Base-by-base conservation (phyloP, 345 rosid genomes). In the Sisymbrium irio region DNA sequence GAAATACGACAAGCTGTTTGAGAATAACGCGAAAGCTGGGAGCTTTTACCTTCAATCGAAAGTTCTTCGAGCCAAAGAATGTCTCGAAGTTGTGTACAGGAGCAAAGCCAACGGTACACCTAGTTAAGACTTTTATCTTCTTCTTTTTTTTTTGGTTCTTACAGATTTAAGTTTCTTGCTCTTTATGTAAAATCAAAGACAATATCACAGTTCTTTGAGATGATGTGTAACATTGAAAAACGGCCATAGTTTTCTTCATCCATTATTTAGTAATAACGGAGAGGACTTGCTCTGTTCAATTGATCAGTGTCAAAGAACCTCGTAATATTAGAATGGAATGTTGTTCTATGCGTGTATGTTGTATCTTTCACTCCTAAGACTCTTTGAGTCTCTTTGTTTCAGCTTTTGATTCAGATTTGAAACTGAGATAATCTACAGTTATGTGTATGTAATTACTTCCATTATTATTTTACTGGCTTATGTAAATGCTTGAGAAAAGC, bases 31-130 rank as follows among this genome's bases (percentile, higher is more conserved):
- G 0, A 87, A 88, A 81, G 88, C 80, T 0, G 97, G 97, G 15
- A 92, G 96, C 83, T 92, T 95, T 75, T 95, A 95, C 82, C 80
- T 95, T 65, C 99, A 95, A 69, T 92, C 99, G 8, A 95, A 95
- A 87, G 97, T 88, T 79, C 97, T 71, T 78, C 80, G 89, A 66
- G 99, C 99, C 15, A 95, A 95, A 70, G 97, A 95, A 79, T 88
- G 97, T 79, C 71, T 92, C 67, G 99, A 95, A 78, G 78, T 69
- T 22, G 67, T 55, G n/a, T 40, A 85, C 69, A 75, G 6, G 80
- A 71, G 75, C 45, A 83, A 87, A 81, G 84, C 72, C 13, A 83
- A 79, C 14, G 82, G 86, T 28, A 58, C 84, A 35, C 82, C 87
- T 56, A 73, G 79, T 79, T 84, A 75, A 84, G 75, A 40, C 33